Conservation (phyloP, 2,329 filamentous ascomycete species). For the Pseudogymnoascus sp. region DNA sequence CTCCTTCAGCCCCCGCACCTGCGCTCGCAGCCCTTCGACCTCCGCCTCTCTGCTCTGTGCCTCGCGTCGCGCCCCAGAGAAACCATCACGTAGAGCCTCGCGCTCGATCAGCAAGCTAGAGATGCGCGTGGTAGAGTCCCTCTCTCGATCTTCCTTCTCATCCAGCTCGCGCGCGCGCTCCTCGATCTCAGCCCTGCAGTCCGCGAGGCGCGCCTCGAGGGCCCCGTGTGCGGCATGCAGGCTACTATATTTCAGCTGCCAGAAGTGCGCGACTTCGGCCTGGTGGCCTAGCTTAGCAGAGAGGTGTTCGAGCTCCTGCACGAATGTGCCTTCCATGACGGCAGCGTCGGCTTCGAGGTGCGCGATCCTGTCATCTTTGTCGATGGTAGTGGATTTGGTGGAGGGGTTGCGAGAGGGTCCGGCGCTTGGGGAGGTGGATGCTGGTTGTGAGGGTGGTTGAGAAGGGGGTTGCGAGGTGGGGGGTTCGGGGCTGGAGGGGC, state of each 20-base stretch:
- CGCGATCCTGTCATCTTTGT: conserved; percentile 44
- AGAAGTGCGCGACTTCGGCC: conserved; percentile 47
- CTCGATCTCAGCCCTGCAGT: conserved; percentile 43
- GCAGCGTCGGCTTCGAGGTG: conserved; percentile 44
- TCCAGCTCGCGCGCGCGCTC: conserved; percentile 35
- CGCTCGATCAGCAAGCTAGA: conserved; percentile 24
- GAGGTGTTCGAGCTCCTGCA: conserved; percentile 44
- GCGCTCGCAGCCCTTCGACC: conserved; percentile 44
- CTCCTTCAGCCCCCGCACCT: conserved; percentile 61
- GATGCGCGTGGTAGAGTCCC: conserved; percentile 25
- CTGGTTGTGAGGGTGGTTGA: neutral
- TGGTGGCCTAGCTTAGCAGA: conserved; percentile 37
- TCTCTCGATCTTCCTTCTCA: conserved; percentile 33
- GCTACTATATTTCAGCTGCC: conserved; percentile 44
- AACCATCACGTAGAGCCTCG: conserved; percentile 38
- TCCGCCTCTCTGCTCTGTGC: conserved; percentile 47
- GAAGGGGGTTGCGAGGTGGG: neutral
- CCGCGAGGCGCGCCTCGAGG: conserved; percentile 42
- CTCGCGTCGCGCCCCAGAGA: conserved; percentile 39
- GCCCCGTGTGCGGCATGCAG: conserved; percentile 43
- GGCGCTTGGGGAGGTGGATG: conserved; percentile 13
- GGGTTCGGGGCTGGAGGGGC: neutral
- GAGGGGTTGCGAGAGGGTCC: conserved; percentile 2
- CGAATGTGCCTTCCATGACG: conserved; percentile 46
- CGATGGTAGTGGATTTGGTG: conserved; percentile 26